Evolutionary conservation across 176 grass and related monocot genomes (phyloP), one percentile per base, ranked within the genome.

Genomic region (Eragrostis nindensis): DNA sequence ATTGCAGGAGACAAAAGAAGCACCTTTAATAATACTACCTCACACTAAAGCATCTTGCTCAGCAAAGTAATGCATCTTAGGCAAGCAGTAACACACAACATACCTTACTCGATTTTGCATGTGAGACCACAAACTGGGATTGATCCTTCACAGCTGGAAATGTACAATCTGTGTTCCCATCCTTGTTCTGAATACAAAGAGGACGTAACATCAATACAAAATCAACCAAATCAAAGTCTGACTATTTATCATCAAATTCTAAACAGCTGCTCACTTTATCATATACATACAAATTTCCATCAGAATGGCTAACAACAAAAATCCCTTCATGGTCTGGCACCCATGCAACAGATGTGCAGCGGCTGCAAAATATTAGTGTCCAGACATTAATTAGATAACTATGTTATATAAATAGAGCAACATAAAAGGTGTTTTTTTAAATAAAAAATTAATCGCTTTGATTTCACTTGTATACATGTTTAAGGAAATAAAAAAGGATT

Each of bases 61-160:
- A 84, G 13, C 62, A 70, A 88, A 67, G 40, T 68, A 53, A 32
- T 68, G 70, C 27, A 54, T 22, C 48, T 86, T 64, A 80, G 47
- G 32, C 2, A n/a, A 66, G 36, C 12, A 73, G 57, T 62, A 59
- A 68, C 39, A 64, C 76, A 19, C 80, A 67, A 73, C 71, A 78
- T 99, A 99, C 97, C 97, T 91, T 99, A 74, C 76, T 95, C 21
- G 97, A 99, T 82, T 91, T 95, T 71, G 97, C 93, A 92, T 96
- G 93, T 56, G 85, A 83, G 83, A 99, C 77, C 75, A 69, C 56
- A 66, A 90, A 90, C 42, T 93, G 87, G 62, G 85, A 47, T 57
- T 76, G 90, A 91, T 99, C 97, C 69, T 93, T 95, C 55, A 99
- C 69, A 70, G 74, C 82, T 30, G 93, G 91, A 90, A 99, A 93